Evolutionary conservation across 2,329 filamentous ascomycete species (phyloP).

Genomic region (Stagonosporopsis rhizophila): DNA sequence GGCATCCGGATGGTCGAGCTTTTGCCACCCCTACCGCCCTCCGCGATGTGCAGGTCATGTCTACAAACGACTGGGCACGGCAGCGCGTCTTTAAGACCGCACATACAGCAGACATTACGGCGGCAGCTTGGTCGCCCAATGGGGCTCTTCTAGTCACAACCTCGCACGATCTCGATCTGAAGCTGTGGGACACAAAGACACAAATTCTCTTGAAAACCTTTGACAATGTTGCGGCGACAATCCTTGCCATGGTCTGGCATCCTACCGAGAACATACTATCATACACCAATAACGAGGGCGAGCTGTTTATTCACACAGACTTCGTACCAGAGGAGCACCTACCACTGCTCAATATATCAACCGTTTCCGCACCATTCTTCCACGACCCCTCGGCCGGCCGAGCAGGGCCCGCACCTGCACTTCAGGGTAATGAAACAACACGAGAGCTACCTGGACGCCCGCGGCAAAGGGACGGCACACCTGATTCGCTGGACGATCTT

Average conservation of each 20-base stretch:
- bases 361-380: slow-evolving; percentile 84
- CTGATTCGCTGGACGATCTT: slow-evolving; percentile 84
- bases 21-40: slow-evolving; percentile 86
- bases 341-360: slow-evolving; percentile 57
- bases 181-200: slow-evolving; percentile 89
- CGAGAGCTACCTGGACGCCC: slow-evolving; percentile 60
- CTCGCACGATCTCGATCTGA: slow-evolving; percentile 66
- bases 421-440: slow-evolving; percentile 61
- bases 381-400: slow-evolving; percentile 78
- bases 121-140: slow-evolving; percentile 92
- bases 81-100: slow-evolving; percentile 80
- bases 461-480: slow-evolving; percentile 63
- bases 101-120: slow-evolving; percentile 84
- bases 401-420: slow-evolving; percentile 67
- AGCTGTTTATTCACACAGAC: slow-evolving; percentile 87
- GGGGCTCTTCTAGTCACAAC: slow-evolving; percentile 80
- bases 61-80: slow-evolving; percentile 87
- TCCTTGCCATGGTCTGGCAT: slow-evolving; percentile 90
- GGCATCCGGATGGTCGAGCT: slow-evolving; percentile 94
- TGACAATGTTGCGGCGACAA: slow-evolving; percentile 74
- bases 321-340: slow-evolving; percentile 62
- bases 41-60: slow-evolving; percentile 80
- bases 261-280: slow-evolving; percentile 86
- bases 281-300: slow-evolving; percentile 90
- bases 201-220: slow-evolving; percentile 80